Base-by-base conservation (phyloP, 148 eudicot genomes). In the Diospyros lotus region DNA sequence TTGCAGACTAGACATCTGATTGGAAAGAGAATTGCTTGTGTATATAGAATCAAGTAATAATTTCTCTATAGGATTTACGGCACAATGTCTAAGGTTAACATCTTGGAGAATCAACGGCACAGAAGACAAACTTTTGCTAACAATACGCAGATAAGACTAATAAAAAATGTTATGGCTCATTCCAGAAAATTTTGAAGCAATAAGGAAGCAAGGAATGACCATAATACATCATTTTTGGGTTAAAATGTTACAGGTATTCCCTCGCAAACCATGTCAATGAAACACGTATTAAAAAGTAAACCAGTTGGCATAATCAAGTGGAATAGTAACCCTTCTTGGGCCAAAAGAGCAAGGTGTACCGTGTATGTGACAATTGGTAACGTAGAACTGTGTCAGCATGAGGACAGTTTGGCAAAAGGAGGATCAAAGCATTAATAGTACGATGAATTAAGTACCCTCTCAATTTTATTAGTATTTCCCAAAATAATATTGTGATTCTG, bases 41-140 rank as follows among this genome's bases (percentile, higher is more conserved):
- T 9, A 17, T 5, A 48, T 48, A 38, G 45, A 48, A 46, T 45
- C 3, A 11, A 61, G 67, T 46, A 48, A 18, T 38, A 38, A 39
- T 73, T 73, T 39, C 14, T 28, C 46, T 41, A n/a, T 40, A 64
- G 5, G 8, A n/a, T 54, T 70, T 17, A 69, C 0, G 28, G 58
- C 8, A 51, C 55, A 38, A 69, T 69, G 73, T 38, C 45, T 69
- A 1, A 0, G 13, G 48, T 40, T 69, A 13, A 69, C 40, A 45
- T 50, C 54, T 68, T 56, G 50, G 18, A 38, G 62, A 41, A 52
- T 51, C 60, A 64, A 73, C 10, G 68, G 28, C 67, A 74, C 58
- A 38, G 40, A 18, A 72, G 45, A 52, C 46, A 53, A 55, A 41
- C 14, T 4, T 41, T 28, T 46, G 53, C 41, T 4, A 7, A 69